phyloP scores from a whole-genome alignment of 148 eudicot species.

The Vaccinium macrocarpon region DNA sequence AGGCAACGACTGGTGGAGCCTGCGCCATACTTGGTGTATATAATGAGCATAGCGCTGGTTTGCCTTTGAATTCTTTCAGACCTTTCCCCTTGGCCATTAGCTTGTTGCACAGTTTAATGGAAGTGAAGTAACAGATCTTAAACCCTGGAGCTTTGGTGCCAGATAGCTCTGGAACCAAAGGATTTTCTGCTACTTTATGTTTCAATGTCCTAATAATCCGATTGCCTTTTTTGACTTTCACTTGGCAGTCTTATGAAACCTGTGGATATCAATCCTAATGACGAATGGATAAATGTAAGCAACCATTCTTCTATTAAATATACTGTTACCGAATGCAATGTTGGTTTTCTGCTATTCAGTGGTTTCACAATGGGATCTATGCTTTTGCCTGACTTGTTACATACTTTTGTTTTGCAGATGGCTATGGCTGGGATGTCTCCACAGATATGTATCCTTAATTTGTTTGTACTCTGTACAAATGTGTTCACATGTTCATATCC shows the following conservation, averaged over 20 bases:
- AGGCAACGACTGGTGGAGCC: background rate
- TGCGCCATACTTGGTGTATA: background rate
- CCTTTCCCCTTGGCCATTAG: background rate
- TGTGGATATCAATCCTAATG: slow-evolving; percentile 80
- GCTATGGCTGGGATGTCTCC: slow-evolving; percentile 86
- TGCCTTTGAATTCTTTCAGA: background rate
- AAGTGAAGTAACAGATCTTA: background rate
- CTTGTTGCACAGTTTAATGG: slow-evolving; percentile 6
- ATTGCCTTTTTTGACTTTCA: slow-evolving; percentile 14
- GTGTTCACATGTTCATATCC: background rate
- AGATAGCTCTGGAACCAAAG: background rate
- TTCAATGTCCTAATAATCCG: background rate
- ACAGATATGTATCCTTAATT: slow-evolving; percentile 76
- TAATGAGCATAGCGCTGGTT: background rate
- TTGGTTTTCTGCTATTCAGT: background rate
- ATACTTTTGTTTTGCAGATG: slow-evolving; percentile 45
- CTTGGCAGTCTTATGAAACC: slow-evolving; percentile 87
- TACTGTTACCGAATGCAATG: background rate
- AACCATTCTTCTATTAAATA: slow-evolving; percentile 12
- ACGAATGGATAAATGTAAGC: slow-evolving; percentile 91
- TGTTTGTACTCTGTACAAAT: background rate
- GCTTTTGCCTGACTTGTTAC: slow-evolving; percentile 8
- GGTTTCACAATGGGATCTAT: background rate
- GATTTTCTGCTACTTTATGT: background rate
- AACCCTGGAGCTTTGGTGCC: background rate